phyloP scores from a whole-genome alignment of 2,329 filamentous ascomycete genomes.

The Alternaria sp. region DNA sequence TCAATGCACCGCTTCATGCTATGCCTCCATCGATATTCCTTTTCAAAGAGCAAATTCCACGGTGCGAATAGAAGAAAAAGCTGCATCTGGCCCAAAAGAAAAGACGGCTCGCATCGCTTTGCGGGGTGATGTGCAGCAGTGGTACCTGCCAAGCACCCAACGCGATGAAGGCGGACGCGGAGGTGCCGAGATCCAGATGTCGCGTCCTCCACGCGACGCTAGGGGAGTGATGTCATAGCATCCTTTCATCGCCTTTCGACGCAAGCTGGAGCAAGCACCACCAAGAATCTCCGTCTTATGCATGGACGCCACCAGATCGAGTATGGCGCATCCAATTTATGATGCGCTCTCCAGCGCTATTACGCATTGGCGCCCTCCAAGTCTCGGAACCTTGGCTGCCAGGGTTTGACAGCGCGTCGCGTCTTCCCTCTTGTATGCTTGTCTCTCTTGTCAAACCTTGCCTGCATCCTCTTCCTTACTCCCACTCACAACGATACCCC shows the following conservation, averaged over 20 bases:
- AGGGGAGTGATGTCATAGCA: constrained; percentile 20
- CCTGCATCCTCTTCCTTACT: background rate
- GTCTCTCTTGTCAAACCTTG: background rate
- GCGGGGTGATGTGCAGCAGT: background rate
- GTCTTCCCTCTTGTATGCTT: constrained; percentile 7
- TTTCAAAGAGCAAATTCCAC: background rate
- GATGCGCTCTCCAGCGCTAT: constrained; percentile 20
- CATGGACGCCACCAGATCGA: constrained; percentile 10
- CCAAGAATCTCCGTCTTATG: constrained; percentile 12
- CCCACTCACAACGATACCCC: too few relatives aligned
- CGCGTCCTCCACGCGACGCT: constrained; percentile 9
- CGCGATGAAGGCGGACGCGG: constrained; percentile 2
- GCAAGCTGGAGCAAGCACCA: constrained; percentile 14
- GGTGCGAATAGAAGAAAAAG: background rate
- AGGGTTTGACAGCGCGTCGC: constrained; percentile 9
- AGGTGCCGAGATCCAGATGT: background rate
- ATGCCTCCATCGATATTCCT: background rate
- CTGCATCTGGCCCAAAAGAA: background rate
- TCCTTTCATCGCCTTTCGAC: background rate
- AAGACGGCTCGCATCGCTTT: background rate
- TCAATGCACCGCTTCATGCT: background rate
- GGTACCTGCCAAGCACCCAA: constrained; percentile 22
- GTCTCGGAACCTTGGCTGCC: background rate
- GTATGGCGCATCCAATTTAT: constrained; percentile 12
- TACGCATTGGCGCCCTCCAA: background rate